These are phyloP conservation scores for Trametes cinnabarina DNA, from an alignment of 768 basidiomycete species.

Conservation along the genomic window DNA sequence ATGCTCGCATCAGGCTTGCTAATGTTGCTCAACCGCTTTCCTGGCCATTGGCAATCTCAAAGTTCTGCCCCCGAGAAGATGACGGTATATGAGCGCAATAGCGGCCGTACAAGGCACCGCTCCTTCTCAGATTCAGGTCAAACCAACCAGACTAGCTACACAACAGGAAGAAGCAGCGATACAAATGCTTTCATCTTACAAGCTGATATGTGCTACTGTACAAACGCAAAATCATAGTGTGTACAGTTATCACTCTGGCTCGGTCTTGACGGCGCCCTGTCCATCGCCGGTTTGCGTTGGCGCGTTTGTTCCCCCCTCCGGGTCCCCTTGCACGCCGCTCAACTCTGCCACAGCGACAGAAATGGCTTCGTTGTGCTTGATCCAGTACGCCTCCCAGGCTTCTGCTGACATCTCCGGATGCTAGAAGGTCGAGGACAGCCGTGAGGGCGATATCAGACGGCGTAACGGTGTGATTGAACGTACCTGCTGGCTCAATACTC, in stretches of 20 bases:
- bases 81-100: too few relatives aligned
- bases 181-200: not conserved
- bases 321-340: not conserved
- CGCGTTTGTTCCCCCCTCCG: not conserved
- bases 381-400: slow-evolving; percentile 5
- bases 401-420: slow-evolving; percentile 1
- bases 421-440: not conserved
- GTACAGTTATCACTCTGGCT: slow-evolving; percentile 1
- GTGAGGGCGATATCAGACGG: not conserved
- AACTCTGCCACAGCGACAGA: not conserved
- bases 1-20: not conserved
- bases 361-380: not conserved
- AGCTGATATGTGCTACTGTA: not conserved
- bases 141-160: too few relatives aligned
- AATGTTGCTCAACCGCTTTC: not conserved
- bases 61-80: too few relatives aligned
- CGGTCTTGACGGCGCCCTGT: not conserved
- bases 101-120: too few relatives aligned
- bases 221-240: not conserved
- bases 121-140: too few relatives aligned
- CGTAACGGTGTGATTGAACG: not conserved
- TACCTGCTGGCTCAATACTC: slow-evolving; percentile 46
- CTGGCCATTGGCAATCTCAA: too few relatives aligned
- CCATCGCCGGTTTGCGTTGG: not conserved
- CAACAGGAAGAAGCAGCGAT: too few relatives aligned